These are phyloP conservation scores for Teratosphaeriaceae sp. DNA, from an alignment of 2,329 filamentous ascomycete genomes.

Conservation along the genomic window DNA sequence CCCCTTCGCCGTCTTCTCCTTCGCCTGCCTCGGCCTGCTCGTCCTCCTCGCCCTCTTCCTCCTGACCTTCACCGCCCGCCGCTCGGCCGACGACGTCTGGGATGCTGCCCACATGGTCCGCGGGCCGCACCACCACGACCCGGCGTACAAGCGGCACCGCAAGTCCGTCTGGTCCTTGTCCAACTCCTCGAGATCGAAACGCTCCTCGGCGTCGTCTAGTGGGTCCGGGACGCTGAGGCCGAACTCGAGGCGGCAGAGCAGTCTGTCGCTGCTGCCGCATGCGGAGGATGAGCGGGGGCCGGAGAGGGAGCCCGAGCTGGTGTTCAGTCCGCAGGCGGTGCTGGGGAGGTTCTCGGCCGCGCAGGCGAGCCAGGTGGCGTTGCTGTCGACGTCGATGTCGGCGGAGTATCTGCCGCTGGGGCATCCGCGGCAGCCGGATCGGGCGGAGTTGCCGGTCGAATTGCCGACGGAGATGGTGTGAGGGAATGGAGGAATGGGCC, in stretches of 20 bases:
- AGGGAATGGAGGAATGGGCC: background rate
- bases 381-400: background rate
- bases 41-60: background rate
- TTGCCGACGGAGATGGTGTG: background rate
- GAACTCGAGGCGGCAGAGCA: background rate
- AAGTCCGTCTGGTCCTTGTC: background rate
- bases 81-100: background rate
- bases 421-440: background rate
- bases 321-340: background rate
- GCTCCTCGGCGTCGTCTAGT: background rate
- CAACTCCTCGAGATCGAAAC: no score
- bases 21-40: background rate
- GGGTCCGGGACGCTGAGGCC: background rate
- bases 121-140: background rate
- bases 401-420: background rate
- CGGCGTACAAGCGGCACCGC: background rate
- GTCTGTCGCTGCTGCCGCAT: background rate
- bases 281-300: background rate
- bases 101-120: background rate
- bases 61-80: background rate
- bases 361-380: background rate
- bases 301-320: background rate
- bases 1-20: constrained; percentile 2
- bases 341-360: background rate
- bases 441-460: background rate